These are phyloP conservation scores for Lactarius pseudohatsudake DNA, from an alignment of 768 basidiomycete genomes.

Conservation along the genomic window DNA sequence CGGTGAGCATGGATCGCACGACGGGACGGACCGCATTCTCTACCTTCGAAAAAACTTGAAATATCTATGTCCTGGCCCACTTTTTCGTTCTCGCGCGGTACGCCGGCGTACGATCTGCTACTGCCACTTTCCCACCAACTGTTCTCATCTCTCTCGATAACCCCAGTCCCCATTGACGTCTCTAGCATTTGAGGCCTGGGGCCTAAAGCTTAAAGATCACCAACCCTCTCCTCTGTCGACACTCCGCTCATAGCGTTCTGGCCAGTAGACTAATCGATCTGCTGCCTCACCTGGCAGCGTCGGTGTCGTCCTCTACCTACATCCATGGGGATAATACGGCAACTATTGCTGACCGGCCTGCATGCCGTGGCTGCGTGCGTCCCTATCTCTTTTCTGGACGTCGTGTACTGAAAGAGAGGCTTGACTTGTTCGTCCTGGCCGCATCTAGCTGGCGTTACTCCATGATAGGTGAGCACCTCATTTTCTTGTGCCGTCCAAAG, in stretches of 20 bases:
- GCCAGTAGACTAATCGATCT: not conserved
- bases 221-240: not conserved
- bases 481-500: not conserved
- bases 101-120: not conserved
- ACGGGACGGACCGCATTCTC: no score
- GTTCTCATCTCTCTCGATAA: not conserved
- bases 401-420: not conserved
- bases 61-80: no score
- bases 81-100: not conserved
- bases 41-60: no score
- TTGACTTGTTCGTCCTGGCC: not conserved
- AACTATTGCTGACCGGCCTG: not conserved
- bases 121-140: not conserved
- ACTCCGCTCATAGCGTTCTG: not conserved
- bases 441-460: conserved; percentile 22
- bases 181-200: not conserved
- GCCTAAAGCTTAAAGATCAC: not conserved
- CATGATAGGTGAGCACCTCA: conserved; percentile 2
- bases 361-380: not conserved
- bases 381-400: no score
- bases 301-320: not conserved
- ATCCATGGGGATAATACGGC: not conserved
- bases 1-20: no score
- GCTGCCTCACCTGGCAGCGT: not conserved
- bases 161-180: not conserved